Base-by-base conservation (phyloP, 1,139 yeast species). In the Geotrichum citri-aurantii region DNA sequence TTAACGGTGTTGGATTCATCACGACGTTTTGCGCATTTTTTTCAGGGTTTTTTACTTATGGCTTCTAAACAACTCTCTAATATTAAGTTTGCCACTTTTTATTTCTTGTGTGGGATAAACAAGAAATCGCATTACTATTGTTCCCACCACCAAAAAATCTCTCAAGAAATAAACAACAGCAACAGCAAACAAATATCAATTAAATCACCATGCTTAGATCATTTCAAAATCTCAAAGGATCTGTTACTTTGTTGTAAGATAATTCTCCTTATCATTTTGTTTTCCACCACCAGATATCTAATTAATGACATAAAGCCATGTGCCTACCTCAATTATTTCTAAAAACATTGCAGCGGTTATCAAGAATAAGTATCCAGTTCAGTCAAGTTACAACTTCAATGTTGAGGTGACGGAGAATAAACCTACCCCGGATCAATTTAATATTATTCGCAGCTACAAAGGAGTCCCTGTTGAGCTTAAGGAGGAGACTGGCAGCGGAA, bases 401-500 rank as follows among this genome's bases (percentile, higher is more conserved):
- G 65, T 73, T 40, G 72, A 73, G 47, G 61, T 73, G 57, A 66
- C 69, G 21, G 73, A 71, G 52, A 55, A 56, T 26, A 60, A 65
- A 52, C 76, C 76, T 5, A 73, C 76, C 0, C 46, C 62, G 1
- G 73, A 69, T 50, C 76, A 73, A 57, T 27, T 58, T 56, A 26
- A 37, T 12, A 48, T 50, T 53, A n/a, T 59, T 27, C 48, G 48
- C n/a, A 27, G 50, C 49, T 11, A 31, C 54, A 37, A 52, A 37
- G 56, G 59, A 19, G 21, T 56, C 21, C 57, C 61, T 21, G 12
- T 49, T 29, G 37, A 51, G 48, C 37, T 40, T 19, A 51, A 23
- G 12, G 57, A 55, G 27, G 55, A 54, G 52, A 23, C 31, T n/a
- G 59, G 29, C n/a, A 10, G 42, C 19, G n/a, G 55, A 26, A 44